Evolutionary conservation across 345 rosid genomes (phyloP).

Genomic region (Clarkia xantiana): DNA sequence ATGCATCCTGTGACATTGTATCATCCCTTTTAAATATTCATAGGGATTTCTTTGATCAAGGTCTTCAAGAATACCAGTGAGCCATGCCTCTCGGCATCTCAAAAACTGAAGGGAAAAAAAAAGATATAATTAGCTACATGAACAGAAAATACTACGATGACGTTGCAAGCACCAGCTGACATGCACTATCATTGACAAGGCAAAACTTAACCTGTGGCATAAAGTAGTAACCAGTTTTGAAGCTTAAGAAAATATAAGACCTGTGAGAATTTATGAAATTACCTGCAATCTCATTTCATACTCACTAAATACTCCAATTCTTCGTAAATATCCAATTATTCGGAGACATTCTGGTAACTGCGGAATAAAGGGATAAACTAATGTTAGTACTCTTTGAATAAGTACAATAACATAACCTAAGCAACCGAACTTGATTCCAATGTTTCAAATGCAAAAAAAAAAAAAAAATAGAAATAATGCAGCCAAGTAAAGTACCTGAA

Average conservation of each 20-base stretch:
- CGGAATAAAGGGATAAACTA: conserved; percentile 11
- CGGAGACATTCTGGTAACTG: conserved; percentile 96
- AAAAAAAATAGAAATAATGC: conserved; percentile 7
- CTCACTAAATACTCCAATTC: conserved; percentile 85
- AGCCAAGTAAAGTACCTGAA: conserved; percentile 40
- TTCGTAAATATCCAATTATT: conserved; percentile 84
- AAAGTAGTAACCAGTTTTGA: not conserved
- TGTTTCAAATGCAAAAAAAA: not conserved
- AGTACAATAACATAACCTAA: too few relatives aligned
- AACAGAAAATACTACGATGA: conserved; percentile 4
- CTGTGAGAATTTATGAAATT: conserved; percentile 5
- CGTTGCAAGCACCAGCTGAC: not conserved
- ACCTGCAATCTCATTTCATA: conserved; percentile 97
- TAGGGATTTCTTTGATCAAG: conserved; percentile 79
- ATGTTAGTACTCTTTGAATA: not conserved
- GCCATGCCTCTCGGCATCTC: conserved; percentile 98
- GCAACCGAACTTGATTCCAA: not conserved
- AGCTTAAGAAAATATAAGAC: not conserved
- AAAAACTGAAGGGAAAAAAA: conserved; percentile 63
- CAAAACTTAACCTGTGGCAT: not conserved
- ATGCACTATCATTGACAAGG: not conserved
- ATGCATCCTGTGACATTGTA: conserved; percentile 51
- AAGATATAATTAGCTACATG: conserved; percentile 1
- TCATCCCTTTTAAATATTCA: conserved; percentile 77
- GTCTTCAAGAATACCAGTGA: conserved; percentile 92